Evolutionary conservation across 2,329 filamentous ascomycete genomes (phyloP).

Genomic region (Cladosporium sp.): DNA sequence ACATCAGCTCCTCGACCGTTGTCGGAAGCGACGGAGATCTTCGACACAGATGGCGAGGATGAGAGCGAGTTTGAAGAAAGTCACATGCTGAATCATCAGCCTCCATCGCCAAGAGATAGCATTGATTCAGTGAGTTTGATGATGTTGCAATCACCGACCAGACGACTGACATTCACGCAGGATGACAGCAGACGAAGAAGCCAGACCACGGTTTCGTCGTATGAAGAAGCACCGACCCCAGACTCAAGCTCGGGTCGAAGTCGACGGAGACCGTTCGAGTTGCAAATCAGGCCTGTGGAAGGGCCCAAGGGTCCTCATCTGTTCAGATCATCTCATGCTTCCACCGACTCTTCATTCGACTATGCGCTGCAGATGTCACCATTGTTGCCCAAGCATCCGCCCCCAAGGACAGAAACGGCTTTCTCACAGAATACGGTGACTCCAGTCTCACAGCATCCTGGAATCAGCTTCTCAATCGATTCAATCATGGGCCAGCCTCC

Average conservation of each 20-base stretch:
- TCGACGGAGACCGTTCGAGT: conserved; percentile 57
- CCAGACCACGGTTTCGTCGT: conserved; percentile 82
- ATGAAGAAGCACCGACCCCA: conserved; percentile 78
- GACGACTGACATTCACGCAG: conserved; percentile 22
- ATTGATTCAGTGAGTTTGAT: conserved; percentile 62
- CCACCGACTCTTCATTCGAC: conserved; percentile 49
- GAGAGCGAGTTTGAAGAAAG: conserved; percentile 50
- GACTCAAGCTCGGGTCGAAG: conserved; percentile 48
- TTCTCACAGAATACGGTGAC: conserved; percentile 35
- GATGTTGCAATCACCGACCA: neutral
- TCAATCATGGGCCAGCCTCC: conserved; percentile 16
- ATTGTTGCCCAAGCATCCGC: conserved; percentile 61
- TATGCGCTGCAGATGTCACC: conserved; percentile 66
- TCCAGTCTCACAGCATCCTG: conserved; percentile 18
- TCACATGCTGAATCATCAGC: neutral
- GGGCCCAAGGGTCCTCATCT: conserved; percentile 84
- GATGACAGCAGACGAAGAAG: conserved; percentile 61
- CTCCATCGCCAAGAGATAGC: conserved; percentile 58
- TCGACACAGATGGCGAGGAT: conserved; percentile 72
- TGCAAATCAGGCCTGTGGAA: conserved; percentile 65
- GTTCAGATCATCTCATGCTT: conserved; percentile 67
- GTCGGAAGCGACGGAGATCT: conserved; percentile 72
- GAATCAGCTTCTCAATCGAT: conserved; percentile 27
- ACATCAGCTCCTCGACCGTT: conserved; percentile 51
- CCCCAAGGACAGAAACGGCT: conserved; percentile 38